Evolutionary conservation across 2,329 filamentous ascomycete genomes (phyloP).

Genomic region (Chalara sp.): DNA sequence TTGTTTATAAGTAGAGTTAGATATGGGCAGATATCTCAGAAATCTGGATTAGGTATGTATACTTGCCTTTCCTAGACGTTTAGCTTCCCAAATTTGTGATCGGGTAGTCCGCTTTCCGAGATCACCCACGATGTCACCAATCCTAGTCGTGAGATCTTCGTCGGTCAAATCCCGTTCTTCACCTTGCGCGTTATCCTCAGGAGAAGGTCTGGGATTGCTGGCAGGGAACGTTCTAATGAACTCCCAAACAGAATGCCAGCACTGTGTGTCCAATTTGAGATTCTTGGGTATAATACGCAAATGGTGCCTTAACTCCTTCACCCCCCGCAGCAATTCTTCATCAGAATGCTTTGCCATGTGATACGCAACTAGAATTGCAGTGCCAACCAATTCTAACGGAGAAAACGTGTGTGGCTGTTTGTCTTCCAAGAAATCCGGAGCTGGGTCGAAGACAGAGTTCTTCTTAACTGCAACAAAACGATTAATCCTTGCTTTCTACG

Average conservation of each 20-base stretch:
- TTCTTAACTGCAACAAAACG: conserved; percentile 8
- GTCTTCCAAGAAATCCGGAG: conserved; percentile 20
- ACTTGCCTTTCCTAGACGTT: background rate
- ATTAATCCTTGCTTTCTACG: too few species aligned
- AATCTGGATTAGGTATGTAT: background rate
- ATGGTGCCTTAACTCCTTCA: conserved; percentile 25
- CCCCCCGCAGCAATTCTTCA: conserved; percentile 25
- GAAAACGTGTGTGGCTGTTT: conserved; percentile 28
- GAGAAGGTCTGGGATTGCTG: background rate
- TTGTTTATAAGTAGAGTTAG: too few species aligned
- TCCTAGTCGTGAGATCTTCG: background rate
- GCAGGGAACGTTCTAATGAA: conserved; percentile 17
- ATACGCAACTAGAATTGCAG: conserved; percentile 25
- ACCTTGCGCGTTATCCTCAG: too few species aligned
- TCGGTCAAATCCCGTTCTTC: background rate
- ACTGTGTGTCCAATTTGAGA: conserved; percentile 27
- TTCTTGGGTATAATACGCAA: conserved; percentile 27
- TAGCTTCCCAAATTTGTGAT: too few species aligned
- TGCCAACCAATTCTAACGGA: conserved; percentile 28
- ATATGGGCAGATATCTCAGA: too few species aligned
- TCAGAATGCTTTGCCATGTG: conserved; percentile 24
- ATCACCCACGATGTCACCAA: background rate
- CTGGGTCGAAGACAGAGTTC: conserved; percentile 23
- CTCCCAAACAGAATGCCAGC: conserved; percentile 26
- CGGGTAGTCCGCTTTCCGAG: too few species aligned